phyloP scores from a whole-genome alignment of 208 protist genomes.

The Leishmania martiniquensis region DNA sequence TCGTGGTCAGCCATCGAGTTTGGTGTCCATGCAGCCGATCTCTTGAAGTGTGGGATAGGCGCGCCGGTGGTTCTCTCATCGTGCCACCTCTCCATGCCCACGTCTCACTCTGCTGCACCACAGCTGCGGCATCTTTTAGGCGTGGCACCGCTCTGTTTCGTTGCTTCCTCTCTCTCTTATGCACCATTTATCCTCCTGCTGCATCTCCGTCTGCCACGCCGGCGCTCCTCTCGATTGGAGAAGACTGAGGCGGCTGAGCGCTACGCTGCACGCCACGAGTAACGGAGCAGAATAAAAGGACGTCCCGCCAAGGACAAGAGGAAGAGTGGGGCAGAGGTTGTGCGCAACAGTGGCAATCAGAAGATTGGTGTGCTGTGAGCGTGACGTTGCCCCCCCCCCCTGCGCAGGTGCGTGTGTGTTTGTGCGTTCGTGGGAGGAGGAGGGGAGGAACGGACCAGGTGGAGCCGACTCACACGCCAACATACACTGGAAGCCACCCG shows the following conservation, averaged over 20 bases:
- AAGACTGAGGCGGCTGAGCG: not conserved
- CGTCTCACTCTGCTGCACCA: not conserved
- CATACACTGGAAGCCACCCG: not conserved
- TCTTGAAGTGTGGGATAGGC: not conserved
- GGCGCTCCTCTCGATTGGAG: not conserved
- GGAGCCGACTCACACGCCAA: not conserved
- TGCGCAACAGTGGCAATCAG: not conserved
- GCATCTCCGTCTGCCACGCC: not conserved
- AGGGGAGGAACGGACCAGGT: not conserved
- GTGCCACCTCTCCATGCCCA: not conserved
- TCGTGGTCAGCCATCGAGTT: not conserved
- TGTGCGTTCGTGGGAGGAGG: not conserved
- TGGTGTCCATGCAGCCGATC: not conserved
- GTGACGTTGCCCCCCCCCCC: not conserved
- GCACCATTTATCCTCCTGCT: not conserved
- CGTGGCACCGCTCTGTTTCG: no score
- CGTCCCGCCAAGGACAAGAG: not conserved
- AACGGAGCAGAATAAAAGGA: not conserved
- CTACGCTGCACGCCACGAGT: not conserved
- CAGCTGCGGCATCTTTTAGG: not conserved
- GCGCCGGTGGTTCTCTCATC: not conserved
- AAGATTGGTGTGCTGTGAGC: not conserved
- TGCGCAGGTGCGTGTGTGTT: not conserved
- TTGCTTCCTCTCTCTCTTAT: not conserved
- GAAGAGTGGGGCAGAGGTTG: not conserved